Conservation (phyloP, 2,329 filamentous ascomycete genomes). For the Diaporthe eres region DNA sequence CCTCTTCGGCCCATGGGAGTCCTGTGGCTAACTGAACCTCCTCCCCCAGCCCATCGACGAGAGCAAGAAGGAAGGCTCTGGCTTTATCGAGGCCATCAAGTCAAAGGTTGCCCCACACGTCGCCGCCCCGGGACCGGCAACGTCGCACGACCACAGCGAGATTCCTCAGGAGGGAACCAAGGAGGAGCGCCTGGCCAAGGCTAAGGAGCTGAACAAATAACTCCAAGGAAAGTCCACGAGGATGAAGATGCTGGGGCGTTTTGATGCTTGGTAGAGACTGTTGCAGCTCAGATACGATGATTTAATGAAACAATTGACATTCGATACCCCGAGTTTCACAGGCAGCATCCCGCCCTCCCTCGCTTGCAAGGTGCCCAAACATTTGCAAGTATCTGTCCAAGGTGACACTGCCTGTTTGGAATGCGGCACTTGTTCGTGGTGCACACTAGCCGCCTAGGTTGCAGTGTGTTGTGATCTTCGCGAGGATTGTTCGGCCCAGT, state of each 20-base stretch:
- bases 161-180: slow-evolving; percentile 72
- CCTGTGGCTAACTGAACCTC: slow-evolving; percentile 25
- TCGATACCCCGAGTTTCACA: background rate
- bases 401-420: background rate
- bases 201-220: slow-evolving; percentile 73
- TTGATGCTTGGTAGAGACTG: slow-evolving; percentile 7
- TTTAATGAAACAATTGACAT: slow-evolving; percentile 14
- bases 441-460: background rate
- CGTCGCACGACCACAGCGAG: slow-evolving; percentile 65
- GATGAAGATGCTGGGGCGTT: background rate
- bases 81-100: slow-evolving; percentile 54
- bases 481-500: background rate
- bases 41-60: slow-evolving; percentile 49
- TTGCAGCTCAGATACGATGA: slow-evolving; percentile 9
- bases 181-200: slow-evolving; percentile 77
- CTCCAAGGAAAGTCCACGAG: no score
- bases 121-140: slow-evolving; percentile 71
- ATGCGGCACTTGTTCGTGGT: background rate
- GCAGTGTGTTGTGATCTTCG: background rate
- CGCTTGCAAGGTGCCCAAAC: slow-evolving; percentile 15
- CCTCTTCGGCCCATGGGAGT: background rate
- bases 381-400: background rate
- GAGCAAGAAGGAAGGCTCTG: slow-evolving; percentile 55
- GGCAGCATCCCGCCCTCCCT: background rate
- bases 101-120: slow-evolving; percentile 65